Evolutionary conservation across 257 asterid genomes (phyloP).

Genomic region (Ilex asprella): DNA sequence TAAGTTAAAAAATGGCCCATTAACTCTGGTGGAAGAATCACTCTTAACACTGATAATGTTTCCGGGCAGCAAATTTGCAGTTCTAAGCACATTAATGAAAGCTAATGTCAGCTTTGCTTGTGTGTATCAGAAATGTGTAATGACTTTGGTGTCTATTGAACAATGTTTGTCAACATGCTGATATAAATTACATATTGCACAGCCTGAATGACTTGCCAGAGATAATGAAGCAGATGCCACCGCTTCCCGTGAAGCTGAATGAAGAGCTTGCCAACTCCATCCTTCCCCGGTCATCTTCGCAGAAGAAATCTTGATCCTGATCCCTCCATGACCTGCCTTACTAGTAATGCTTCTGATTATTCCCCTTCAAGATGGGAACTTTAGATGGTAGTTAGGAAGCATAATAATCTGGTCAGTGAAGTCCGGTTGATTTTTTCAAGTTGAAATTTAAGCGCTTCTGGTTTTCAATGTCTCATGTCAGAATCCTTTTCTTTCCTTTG

Average conservation of each 20-base stretch:
- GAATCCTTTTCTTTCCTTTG: slow-evolving; percentile 5
- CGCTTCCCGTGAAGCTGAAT: slow-evolving; percentile 68
- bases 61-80: too few species aligned
- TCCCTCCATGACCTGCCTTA: slow-evolving; percentile 1
- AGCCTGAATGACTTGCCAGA: slow-evolving; percentile 63
- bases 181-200: slow-evolving; percentile 22
- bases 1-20: too few species aligned
- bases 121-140: too few species aligned
- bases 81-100: too few species aligned
- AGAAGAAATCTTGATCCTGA: slow-evolving; percentile 31
- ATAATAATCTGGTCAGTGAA: slow-evolving; percentile 23
- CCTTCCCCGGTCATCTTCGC: slow-evolving; percentile 35
- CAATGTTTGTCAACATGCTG: slow-evolving; percentile 2
- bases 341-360: slow-evolving; percentile 15
- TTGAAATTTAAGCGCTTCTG: slow-evolving; percentile 17
- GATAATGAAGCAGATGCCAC: slow-evolving; percentile 75
- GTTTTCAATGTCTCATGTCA: slow-evolving; percentile 3
- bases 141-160: too few species aligned
- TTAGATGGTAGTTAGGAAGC: slow-evolving; percentile 15
- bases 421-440: slow-evolving; percentile 11
- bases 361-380: slow-evolving; percentile 5
- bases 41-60: too few species aligned
- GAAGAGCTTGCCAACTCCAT: slow-evolving; percentile 58
- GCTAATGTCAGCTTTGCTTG: too few species aligned
- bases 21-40: too few species aligned